These are phyloP conservation scores for Symbiodinium natans DNA, from an alignment of 73 alveolate species.

Conservation along the genomic window DNA sequence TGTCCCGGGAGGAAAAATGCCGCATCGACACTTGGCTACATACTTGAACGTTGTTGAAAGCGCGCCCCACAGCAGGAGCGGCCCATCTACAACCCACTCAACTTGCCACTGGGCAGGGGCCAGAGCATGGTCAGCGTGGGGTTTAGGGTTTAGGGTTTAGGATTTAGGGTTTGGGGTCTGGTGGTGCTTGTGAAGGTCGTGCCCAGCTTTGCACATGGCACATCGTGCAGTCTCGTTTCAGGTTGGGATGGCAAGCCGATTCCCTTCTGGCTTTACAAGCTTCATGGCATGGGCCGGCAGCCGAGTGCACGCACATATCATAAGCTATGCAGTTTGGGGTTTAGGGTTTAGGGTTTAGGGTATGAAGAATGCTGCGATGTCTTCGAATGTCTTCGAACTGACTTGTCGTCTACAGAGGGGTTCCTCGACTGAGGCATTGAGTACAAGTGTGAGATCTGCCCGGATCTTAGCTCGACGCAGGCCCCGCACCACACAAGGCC, in stretches of 20 bases:
- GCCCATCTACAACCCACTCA: slow-evolving; percentile 98
- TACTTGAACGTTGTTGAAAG: background rate
- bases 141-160: background rate
- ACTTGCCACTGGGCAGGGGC: slow-evolving; percentile 97
- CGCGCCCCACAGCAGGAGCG: slow-evolving; percentile 95
- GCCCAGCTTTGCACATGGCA: background rate
- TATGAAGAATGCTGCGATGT: too few species aligned
- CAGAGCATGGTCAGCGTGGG: background rate
- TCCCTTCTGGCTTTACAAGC: slow-evolving; percentile 99
- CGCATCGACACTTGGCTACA: background rate
- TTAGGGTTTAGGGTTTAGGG: too few species aligned
- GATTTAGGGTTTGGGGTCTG: background rate
- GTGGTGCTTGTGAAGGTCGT: background rate
- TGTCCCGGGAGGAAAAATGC: background rate
- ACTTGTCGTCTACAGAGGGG: too few species aligned
- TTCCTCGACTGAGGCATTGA: slow-evolving; percentile 95
- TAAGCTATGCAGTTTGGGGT: background rate
- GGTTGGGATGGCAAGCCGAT: slow-evolving; percentile 99
- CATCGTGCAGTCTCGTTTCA: background rate
- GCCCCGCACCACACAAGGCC: background rate
- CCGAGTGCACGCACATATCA: background rate
- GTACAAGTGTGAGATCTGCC: slow-evolving; percentile 99
- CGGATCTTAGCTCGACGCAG: background rate
- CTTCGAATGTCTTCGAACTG: too few species aligned
- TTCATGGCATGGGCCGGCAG: slow-evolving; percentile 97